These are phyloP conservation scores for Starmerella cellae DNA, from an alignment of 805 yeast genomes.

Conservation along the genomic window DNA sequence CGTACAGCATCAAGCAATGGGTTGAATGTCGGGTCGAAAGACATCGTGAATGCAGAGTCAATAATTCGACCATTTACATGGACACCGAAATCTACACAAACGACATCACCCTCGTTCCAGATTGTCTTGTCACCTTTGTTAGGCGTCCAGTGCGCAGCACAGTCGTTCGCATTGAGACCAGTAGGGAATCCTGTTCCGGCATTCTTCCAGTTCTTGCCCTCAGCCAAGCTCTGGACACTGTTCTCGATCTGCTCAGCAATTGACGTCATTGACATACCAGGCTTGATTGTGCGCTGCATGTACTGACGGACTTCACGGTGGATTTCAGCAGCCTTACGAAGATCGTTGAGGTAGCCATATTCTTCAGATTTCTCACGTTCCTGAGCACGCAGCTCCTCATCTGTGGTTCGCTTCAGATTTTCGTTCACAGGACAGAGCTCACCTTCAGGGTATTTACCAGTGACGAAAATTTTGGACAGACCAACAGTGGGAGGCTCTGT, in stretches of 20 bases:
- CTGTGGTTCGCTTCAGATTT: conserved; percentile 50
- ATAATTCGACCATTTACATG: conserved; percentile 89
- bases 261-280: conserved; percentile 86
- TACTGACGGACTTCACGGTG: conserved; percentile 82
- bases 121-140: conserved; percentile 84
- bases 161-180: conserved; percentile 84
- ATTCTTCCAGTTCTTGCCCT: conserved; percentile 39
- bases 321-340: conserved; percentile 91
- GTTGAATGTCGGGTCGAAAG: conserved; percentile 61
- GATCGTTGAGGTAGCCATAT: conserved; percentile 51
- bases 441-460: conserved; percentile 31
- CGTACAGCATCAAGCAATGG: conserved; percentile 68
- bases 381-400: conserved; percentile 70
- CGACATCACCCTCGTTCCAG: conserved; percentile 72
- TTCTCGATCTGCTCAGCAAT: conserved; percentile 83
- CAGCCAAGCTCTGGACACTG: conserved; percentile 61
- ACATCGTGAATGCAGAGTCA: conserved; percentile 87
- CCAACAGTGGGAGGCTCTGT: conserved; percentile 42
- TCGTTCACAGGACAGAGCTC: conserved; percentile 15
- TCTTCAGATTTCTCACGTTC: conserved; percentile 42
- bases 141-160: conserved; percentile 97
- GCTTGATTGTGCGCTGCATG: conserved; percentile 59
- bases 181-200: conserved; percentile 98
- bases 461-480: conserved; percentile 55
- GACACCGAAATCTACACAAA: conserved; percentile 95